phyloP scores from a whole-genome alignment of 352 stramenopile species.

The Phytophthora nicotianae region DNA sequence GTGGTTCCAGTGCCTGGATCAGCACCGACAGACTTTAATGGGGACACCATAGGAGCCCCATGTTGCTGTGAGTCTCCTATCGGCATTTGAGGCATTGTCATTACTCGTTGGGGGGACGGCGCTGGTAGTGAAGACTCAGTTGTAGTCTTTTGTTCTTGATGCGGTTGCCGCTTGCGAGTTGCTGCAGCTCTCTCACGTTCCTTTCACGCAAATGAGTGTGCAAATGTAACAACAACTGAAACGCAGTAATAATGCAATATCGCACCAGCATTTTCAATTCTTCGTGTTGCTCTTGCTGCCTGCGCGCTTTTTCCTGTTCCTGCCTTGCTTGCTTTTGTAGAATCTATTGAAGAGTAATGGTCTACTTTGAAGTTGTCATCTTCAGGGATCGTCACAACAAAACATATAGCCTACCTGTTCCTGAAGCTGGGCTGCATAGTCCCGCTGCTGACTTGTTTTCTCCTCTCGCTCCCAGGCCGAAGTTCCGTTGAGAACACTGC shows the following conservation, averaged over 20 bases:
- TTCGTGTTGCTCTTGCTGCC: constrained; percentile 50
- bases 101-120: constrained; percentile 2
- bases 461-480: constrained; percentile 57
- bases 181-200: constrained; percentile 19
- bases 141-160: constrained; percentile 11
- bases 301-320: constrained; percentile 48
- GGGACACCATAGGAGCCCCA: neutral
- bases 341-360: constrained; percentile 26
- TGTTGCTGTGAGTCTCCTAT: constrained; percentile 9
- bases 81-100: neutral
- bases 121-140: neutral
- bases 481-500: constrained; percentile 39
- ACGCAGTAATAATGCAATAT: neutral
- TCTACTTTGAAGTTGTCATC: neutral
- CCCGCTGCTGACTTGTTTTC: constrained; percentile 53
- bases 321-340: constrained; percentile 52
- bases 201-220: constrained; percentile 7
- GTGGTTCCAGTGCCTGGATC: neutral
- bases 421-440: constrained; percentile 73
- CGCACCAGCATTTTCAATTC: constrained; percentile 52
- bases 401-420: constrained; percentile 44
- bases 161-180: constrained; percentile 21
- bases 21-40: constrained; percentile 2
- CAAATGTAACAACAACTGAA: neutral
- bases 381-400: neutral